These are phyloP conservation scores for Lantana camara DNA, from an alignment of 257 asterid species.

Conservation along the genomic window DNA sequence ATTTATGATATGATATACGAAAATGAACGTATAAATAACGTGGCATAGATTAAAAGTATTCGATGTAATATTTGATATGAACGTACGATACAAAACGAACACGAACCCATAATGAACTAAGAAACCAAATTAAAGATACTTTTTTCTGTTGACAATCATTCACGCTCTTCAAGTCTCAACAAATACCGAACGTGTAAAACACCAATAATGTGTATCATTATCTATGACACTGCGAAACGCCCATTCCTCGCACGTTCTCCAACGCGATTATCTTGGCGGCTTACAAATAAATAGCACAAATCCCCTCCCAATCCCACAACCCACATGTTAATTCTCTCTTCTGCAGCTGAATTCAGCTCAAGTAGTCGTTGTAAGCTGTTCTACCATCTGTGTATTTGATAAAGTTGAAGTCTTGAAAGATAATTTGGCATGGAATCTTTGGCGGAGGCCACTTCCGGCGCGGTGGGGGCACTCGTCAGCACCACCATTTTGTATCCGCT, in stretches of 20 bases:
- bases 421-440: conserved; percentile 60
- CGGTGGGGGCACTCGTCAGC: conserved; percentile 86
- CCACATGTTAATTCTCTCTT: background rate
- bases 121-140: too few species aligned
- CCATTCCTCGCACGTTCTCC: conserved; percentile 32
- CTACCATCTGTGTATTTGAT: background rate
- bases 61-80: too few species aligned
- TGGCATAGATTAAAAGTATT: too few species aligned
- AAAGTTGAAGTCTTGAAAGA: conserved; percentile 26
- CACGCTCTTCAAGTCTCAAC: background rate
- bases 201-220: too few species aligned
- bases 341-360: background rate
- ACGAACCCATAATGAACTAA: too few species aligned
- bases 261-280: conserved; percentile 26
- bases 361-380: background rate
- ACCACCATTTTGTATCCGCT: conserved; percentile 87
- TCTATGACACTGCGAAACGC: conserved; percentile 26
- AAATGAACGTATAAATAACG: too few species aligned
- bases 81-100: too few species aligned
- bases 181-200: conserved; percentile 1
- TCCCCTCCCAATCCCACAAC: background rate
- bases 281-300: background rate
- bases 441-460: conserved; percentile 92
- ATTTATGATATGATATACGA: too few species aligned
- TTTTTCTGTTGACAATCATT: too few species aligned